Evolutionary conservation across 805 yeast genomes (phyloP).

Genomic region (Cephaloascus fragrans): DNA sequence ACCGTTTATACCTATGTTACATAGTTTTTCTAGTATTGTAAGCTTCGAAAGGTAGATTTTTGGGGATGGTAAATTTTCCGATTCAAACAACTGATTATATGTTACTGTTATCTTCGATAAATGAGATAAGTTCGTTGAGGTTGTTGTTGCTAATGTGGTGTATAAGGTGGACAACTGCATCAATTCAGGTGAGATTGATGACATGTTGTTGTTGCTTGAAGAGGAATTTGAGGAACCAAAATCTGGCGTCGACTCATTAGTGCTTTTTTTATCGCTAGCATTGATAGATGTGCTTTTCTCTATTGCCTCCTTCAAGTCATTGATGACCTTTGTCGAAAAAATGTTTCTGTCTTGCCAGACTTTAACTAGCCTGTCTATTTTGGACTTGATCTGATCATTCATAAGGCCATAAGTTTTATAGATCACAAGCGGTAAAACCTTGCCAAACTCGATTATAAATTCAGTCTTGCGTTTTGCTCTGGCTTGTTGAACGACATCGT

Average conservation of each 20-base stretch:
- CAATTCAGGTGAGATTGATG: not conserved
- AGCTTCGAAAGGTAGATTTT: slow-evolving; percentile 26
- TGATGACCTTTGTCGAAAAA: slow-evolving; percentile 7
- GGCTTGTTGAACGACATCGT: slow-evolving; percentile 36
- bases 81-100: slow-evolving; percentile 20
- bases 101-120: slow-evolving; percentile 27
- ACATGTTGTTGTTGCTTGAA: not conserved
- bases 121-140: slow-evolving; percentile 16
- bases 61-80: slow-evolving; percentile 28
- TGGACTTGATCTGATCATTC: slow-evolving; percentile 17
- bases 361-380: slow-evolving; percentile 24
- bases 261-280: not conserved
- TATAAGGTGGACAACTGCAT: not conserved
- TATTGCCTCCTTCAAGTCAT: not conserved
- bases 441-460: slow-evolving; percentile 22
- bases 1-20: not conserved
- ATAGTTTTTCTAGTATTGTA: slow-evolving; percentile 8
- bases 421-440: slow-evolving; percentile 22
- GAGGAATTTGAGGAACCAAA: not conserved
- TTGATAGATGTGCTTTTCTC: not conserved
- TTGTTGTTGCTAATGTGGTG: not conserved
- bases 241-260: not conserved
- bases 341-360: slow-evolving; percentile 31
- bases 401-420: slow-evolving; percentile 13
- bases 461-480: slow-evolving; percentile 28